Percentiles rank a stretch among this genome's conserved stretches.
Evolutionary conservation across 2,329 filamentous ascomycete species (phyloP).

Genomic region (Talaromyces sp.): DNA sequence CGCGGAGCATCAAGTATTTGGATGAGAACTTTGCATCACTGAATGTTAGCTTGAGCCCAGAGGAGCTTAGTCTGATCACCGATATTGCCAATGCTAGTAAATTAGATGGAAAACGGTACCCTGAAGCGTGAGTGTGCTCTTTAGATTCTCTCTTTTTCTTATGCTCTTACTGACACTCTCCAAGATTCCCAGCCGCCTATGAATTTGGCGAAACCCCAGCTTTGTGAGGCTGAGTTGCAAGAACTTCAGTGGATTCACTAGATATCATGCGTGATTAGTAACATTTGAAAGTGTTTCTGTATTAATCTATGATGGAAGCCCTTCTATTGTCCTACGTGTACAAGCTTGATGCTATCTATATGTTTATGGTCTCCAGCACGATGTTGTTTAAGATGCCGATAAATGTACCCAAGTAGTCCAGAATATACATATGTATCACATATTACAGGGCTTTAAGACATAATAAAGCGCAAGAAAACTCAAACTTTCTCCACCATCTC

Average conservation of each 20-base stretch:
- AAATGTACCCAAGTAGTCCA: neutral
- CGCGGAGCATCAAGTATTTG: slow-evolving; percentile 8
- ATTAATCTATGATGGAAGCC: neutral
- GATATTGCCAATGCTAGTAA: neutral
- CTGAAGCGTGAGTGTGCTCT: neutral
- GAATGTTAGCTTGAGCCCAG: neutral
- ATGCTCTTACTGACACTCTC: neutral
- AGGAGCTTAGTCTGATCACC: neutral
- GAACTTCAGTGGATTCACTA: too few relatives aligned
- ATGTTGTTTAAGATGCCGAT: too few relatives aligned
- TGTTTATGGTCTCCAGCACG: neutral
- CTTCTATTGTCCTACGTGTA: neutral
- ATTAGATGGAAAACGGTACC: slow-evolving; percentile 5
- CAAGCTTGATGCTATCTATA: neutral
- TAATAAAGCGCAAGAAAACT: neutral
- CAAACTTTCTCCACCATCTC: slow-evolving; percentile 3
- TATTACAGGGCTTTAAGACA: neutral
- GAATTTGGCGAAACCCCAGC: slow-evolving; percentile 8
- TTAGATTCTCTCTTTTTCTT: neutral
- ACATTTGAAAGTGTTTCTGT: neutral
- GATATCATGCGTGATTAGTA: neutral
- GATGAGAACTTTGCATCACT: slow-evolving; percentile 5
- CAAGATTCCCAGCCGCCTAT: slow-evolving; percentile 5
- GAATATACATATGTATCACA: neutral
- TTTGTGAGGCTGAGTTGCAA: neutral